Base-by-base conservation (phyloP, 129 eudicot genomes). In the Ambrosia trifida region DNA sequence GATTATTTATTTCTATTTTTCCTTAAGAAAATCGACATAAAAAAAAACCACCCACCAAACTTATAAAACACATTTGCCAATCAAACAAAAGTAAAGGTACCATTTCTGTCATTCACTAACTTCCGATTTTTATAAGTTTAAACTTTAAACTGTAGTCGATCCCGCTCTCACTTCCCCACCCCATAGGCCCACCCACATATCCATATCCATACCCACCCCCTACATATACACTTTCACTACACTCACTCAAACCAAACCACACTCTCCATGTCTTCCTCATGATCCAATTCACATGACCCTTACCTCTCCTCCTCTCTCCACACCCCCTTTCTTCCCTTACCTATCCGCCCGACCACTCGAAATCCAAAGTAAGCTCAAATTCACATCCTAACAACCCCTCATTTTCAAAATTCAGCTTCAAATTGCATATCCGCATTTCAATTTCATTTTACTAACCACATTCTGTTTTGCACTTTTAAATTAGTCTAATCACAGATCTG, bases 111-210 rank as follows among this genome's bases (percentile, higher is more conserved):
- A 71, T 40, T 62, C 12, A 30, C 1, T 12, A 12, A 4, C 11
- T 63, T 71, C 14, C 16, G 4, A 18, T 50, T 53, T n/a, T 84
- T 64, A 68, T 62, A 84, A 35, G 85, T 74, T 84, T 79, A 79
- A 86, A 83, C 82, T 76, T 84, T 79, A 79, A 86, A 83, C 84
- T 76, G 66, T 64, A 64, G 62, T 38, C 14, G 30, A 72, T 68
- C 62, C 70, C 91, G 91, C 91, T 83, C 96, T 75, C 85, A 43
- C 85, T 35, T 74, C 78, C 85, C 69, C 72, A 68, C 56, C 35
- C 63, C 57, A n/a, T n/a, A 11, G 11, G 10, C 8, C 56, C 63
- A 2, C 9, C 62, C 44, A 3, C 38, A 35, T 24, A 24, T 24
- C 28, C 28, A 24, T 1, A 24, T 24, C 61, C 63, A 35, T n/a